Conservation (phyloP, 2,329 filamentous ascomycete genomes). For the Coniochaeta sp. region DNA sequence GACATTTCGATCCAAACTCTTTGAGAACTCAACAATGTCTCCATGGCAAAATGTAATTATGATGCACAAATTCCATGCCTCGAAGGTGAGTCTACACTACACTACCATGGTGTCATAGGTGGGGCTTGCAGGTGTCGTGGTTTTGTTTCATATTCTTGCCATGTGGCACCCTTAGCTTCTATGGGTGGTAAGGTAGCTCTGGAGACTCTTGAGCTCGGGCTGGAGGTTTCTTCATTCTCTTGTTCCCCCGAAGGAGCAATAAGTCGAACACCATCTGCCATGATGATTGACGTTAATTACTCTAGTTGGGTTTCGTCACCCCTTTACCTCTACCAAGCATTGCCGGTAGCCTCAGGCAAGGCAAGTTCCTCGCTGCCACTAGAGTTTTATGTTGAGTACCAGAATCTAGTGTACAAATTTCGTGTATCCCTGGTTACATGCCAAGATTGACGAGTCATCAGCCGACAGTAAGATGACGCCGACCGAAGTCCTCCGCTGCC, state of each 20-base stretch:
- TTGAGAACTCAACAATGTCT: too few relatives aligned
- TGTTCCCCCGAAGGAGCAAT: too few relatives aligned
- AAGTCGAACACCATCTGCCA: too few relatives aligned
- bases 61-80: too few relatives aligned
- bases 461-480: background rate
- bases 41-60: too few relatives aligned
- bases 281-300: too few relatives aligned
- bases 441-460: background rate
- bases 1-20: too few relatives aligned
- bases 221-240: background rate
- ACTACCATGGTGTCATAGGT: background rate
- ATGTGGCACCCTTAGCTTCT: background rate
- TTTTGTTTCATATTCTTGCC: background rate
- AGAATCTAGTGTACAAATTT: background rate
- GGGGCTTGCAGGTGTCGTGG: background rate
- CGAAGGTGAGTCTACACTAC: too few relatives aligned
- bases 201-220: background rate
- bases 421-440: background rate
- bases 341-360: too few relatives aligned
- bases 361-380: background rate
- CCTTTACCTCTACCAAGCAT: too few relatives aligned
- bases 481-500: background rate
- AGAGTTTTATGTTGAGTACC: too few relatives aligned
- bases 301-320: too few relatives aligned
- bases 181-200: background rate